Base-by-base conservation (phyloP, 768 basidiomycete genomes). In the Calocera viscosa region DNA sequence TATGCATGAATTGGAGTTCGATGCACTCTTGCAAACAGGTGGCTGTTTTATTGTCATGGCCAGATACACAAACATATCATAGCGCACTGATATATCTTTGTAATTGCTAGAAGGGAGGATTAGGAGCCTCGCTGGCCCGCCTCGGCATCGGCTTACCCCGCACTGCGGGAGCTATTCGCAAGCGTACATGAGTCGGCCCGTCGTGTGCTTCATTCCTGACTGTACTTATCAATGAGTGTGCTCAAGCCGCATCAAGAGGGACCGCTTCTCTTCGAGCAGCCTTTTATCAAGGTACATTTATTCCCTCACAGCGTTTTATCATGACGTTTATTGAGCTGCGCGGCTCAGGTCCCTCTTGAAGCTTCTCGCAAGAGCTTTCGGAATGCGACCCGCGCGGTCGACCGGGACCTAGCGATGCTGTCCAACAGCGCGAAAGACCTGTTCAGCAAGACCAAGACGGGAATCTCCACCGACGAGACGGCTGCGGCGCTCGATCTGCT, bases 351-450 rank as follows among this genome's bases (percentile, higher is more conserved):
- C 14, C 92, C 92, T 12, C 90, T 88, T 76, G 92, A 94, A 78
- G 89, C 89, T 71, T 90, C 91, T 72, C 86, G 90, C 71, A 90
- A 89, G 76, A 82, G 87, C n/a, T 94, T 94, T 73, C 85, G 91
- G 35, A 82, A 86, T 19, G 86, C 87, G 0, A 90, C 92, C 74
- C 86, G 85, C 77, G 82, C 86, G 69, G 85, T 92, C 66, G 92
- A 94, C 75, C 85, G 88, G 67, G 91, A 94, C 72, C 75, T 90
- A 43, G 82, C 80, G 17, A 78, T 82, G 30, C 78, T 89, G 16
- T 85, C 86, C 70, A 78, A 79, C 28, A 71, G 80, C 24, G 77
- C 85, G 3, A 81, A 76, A 43, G 90, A 93, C 33, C 77, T 93
- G n/a, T 80, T 60, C 24, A 11, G 16, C 53, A 60, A 60, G 30